Base-by-base conservation (phyloP, 116 monocot genomes). In the Phalaenopsis hybrid region DNA sequence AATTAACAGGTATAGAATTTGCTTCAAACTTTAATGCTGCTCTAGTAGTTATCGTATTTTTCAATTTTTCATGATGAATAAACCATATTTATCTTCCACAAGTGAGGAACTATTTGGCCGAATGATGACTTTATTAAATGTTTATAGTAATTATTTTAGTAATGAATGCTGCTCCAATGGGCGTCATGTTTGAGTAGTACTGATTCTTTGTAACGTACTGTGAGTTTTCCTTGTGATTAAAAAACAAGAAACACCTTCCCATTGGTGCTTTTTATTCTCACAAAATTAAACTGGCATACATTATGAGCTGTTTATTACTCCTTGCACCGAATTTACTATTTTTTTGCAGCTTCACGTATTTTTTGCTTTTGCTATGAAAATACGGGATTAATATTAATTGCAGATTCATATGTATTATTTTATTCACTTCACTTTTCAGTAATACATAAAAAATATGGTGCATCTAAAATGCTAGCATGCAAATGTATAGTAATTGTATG, bases 1-100 rank as follows among this genome's bases (percentile, higher is more conserved):
- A 87, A 57, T 78, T 86, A 77, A 86, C 83, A 87, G 94, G 94
- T 94, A 77, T 76, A 13, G 72, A 45, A 75, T 17, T 2, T n/a
- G n/a, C 17, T 46, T 12, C 72, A 72, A 5, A 41, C 25, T 28
- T 67, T 73, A 37, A 33, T 31, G 16, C 33, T 37, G 33, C 73
- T 73, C 12, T 37, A 41, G 10, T 73, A 41, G 16, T 37, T 17
- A 37, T 73, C 16, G 4, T 16, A 73, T 5, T 73, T 43, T 13
- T 75, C 18, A 21, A 45, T 75, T 45, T 75, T 7, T 75, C 44
- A 46, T 44, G 75, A 44, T 45, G 75, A 0, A 72, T 2, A 20
- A 45, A n/a, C 41, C 1, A 8, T 75, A 45, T 75, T 75, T 75
- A 8, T 75, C n/a, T n/a, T 45, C 8, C 21, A 13, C 45, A 45